Base-by-base conservation (phyloP, 176 grass and related monocot genomes). In the Carex scoparia region DNA sequence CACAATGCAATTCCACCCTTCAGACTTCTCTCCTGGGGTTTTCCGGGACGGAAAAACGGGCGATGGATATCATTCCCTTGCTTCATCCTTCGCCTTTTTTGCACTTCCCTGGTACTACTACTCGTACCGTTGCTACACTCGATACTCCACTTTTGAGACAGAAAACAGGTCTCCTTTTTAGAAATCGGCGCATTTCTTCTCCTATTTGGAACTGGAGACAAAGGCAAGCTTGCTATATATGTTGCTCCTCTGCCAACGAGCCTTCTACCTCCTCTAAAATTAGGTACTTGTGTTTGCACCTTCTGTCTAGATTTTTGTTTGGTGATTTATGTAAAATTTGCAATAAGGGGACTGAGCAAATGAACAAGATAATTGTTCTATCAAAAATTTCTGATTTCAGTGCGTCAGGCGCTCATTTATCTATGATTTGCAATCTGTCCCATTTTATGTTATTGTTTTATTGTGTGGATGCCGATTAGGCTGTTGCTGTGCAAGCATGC, bases 181-280 rank as follows among this genome's bases (percentile, higher is more conserved):
- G 23, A 13, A 67, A 49, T 67, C 7, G 19, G 23, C 19, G 7
- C 32, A 54, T 28, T 51, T 83, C 64, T 83, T 65, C 40, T 68
- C 42, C 12, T 46, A 30, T 16, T 65, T 10, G 79, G 57, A 83
- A 37, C 64, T 83, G 42, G 19, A 68, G 40, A 60, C 60, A 14
- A 35, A 67, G 60, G 7, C 80, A n/a, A 68, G 40, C 7, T 59
- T 18, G 38, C 37, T 62, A 48, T 18, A 35, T 83, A 55, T 68
- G 80, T 44, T 83, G 62, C 42, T 65, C 80, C 80, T 46, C 80
- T 15, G 62, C 80, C 42, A 67, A 83, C n/a, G 68, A 83, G 19
- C 61, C 80, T 83, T 83, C 80, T 62, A 62, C 56, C 35, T 38
- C 78, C 78, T 60, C 78, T 53, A 12, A 67, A 68, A 51, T 83